Base-by-base conservation (phyloP, 148 eudicot species). In the Cornus florida region DNA sequence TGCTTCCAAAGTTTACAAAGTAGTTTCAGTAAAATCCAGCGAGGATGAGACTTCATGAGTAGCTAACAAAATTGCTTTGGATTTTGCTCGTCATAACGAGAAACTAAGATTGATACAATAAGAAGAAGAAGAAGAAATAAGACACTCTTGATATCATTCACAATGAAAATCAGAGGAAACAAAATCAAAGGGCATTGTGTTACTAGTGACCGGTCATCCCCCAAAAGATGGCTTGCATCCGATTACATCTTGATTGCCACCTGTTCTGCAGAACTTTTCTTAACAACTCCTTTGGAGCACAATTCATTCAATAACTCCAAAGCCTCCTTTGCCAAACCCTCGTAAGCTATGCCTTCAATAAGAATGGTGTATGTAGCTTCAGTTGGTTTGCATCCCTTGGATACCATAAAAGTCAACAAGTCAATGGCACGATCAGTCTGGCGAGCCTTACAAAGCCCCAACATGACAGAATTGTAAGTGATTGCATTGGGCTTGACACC, bases 371-470 rank as follows among this genome's bases (percentile, higher is more conserved):
- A 91, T 0, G 92, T 91, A 59, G 86, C 69, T 83, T 86, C 94
- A 17, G 85, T 84, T n/a, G 94, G 92, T 73, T 83, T 87, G 76
- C 89, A 89, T 22, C 89, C 90, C 71, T 79, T 87, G 10, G 90
- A 87, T 17, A 91, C 86, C 94, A 89, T 91, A 73, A 83, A 70
- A 72, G 79, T 82, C 79, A 91, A 71, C 72, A 85, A 87, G 76
- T 91, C 92, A 53, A 91, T 91, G 57, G 94, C 94, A 14, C 80
- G 86, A 71, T 77, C 85, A 7, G 94, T 91, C 59, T 86, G 84
- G 12, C 87, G 83, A 13, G 86, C 89, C 79, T 89, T 91, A 59
- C 91, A 91, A 48, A 91, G 89, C 68, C 92, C 92, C 83, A 86
- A 71, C 76, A 91, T 89, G 75, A 91, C 70, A 22, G 87, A 77